phyloP scores from a whole-genome alignment of 192 early-diverging fungal genomes.

The Coemansia sp. region DNA sequence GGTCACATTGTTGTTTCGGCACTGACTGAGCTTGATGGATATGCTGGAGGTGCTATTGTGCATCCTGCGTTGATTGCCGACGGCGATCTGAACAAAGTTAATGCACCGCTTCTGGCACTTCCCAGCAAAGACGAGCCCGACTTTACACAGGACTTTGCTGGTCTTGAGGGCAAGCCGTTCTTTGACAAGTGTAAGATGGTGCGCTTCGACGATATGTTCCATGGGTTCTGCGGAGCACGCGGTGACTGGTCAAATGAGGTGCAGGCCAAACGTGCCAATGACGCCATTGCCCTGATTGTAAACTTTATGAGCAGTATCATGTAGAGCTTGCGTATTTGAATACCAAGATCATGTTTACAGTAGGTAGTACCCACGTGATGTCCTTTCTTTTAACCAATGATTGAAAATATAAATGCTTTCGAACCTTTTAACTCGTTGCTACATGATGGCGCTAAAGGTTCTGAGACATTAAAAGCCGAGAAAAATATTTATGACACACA shows the following conservation, averaged over 20 bases:
- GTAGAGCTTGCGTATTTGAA: no score
- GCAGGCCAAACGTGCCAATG: constrained; percentile 52
- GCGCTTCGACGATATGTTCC: constrained; percentile 60
- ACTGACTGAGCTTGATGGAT: constrained; percentile 46
- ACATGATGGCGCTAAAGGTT: no score
- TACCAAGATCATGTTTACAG: no score
- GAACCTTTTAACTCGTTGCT: no score
- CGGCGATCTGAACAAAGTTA: constrained; percentile 52
- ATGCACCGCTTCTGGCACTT: constrained; percentile 60
- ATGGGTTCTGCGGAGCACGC: constrained; percentile 59
- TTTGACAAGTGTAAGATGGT: constrained; percentile 51
- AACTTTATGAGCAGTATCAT: constrained; percentile 46
- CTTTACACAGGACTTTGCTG: constrained; percentile 23
- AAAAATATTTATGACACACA: no score
- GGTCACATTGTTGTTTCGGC: constrained; percentile 56
- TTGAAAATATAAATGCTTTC: no score
- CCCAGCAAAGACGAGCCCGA: constrained; percentile 63
- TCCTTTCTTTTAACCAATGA: no score
- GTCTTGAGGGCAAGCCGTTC: constrained; percentile 51
- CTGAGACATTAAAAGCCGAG: no score
- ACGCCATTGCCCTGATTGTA: constrained; percentile 55
- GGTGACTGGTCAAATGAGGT: constrained; percentile 52
- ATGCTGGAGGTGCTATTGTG: constrained; percentile 55
- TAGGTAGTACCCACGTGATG: no score
- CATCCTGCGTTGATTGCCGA: constrained; percentile 62